Percentiles rank a stretch among this genome's conserved stretches.
These are phyloP conservation scores for Styphnolobium japonicum DNA, from an alignment of 306 rosid genomes.

Conservation along the genomic window DNA sequence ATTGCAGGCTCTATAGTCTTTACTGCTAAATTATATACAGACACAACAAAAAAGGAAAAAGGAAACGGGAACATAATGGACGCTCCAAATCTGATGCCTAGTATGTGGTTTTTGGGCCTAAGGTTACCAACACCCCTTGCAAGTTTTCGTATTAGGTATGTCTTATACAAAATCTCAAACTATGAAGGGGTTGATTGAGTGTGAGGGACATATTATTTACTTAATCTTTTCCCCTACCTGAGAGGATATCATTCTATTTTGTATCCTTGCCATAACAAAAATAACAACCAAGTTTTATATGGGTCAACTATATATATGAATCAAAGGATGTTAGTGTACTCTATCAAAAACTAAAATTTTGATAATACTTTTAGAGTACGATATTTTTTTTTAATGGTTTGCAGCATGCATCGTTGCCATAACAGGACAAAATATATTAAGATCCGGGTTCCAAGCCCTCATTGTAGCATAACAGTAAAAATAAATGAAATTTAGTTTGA, in stretches of 20 bases:
- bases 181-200: background rate
- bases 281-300: too few relatives aligned
- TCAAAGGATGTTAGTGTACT: too few relatives aligned
- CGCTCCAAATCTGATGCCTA: background rate
- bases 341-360: too few relatives aligned
- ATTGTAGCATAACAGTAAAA: background rate
- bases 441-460: background rate
- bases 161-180: background rate
- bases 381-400: too few relatives aligned
- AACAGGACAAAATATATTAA: background rate
- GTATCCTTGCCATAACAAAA: background rate
- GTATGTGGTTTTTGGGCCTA: background rate
- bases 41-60: conserved; percentile 4
- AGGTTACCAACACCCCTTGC: background rate
- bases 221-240: background rate
- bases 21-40: conserved; percentile 18
- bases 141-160: conserved; percentile 18
- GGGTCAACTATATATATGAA: too few relatives aligned
- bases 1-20: conserved; percentile 13
- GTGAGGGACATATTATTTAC: background rate
- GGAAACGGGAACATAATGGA: conserved; percentile 5
- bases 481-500: background rate
- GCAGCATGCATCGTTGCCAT: too few relatives aligned
- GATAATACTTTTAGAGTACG: too few relatives aligned
- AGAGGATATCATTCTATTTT: conserved; percentile 12